Conservation (phyloP, 257 asterid genomes). For the Striga asiatica region DNA sequence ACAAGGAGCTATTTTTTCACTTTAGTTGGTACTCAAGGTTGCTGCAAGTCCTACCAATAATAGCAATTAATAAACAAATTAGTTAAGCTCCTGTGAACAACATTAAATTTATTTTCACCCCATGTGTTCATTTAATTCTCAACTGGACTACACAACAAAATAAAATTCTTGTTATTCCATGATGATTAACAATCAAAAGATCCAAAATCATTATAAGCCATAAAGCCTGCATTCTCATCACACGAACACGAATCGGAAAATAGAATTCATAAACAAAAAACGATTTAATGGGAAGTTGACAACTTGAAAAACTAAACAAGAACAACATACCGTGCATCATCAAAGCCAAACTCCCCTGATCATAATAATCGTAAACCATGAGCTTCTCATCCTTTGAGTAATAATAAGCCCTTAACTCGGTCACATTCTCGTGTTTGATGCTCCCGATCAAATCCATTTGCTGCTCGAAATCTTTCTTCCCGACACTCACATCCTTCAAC, state of each 20-base stretch:
- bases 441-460: conserved; percentile 64
- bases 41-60: background rate
- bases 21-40: conserved; percentile 23
- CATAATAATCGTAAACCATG: conserved; percentile 60
- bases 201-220: too few relatives aligned
- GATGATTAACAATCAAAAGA: too few relatives aligned
- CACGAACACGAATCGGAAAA: too few relatives aligned
- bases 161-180: too few relatives aligned
- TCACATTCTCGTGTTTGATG: conserved; percentile 65
- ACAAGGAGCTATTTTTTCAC: conserved; percentile 1
- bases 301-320: background rate
- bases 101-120: too few relatives aligned
- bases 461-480: conserved; percentile 72
- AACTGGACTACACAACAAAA: too few relatives aligned
- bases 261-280: background rate
- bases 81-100: conserved; percentile 5
- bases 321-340: conserved; percentile 56
- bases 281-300: background rate
- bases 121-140: too few relatives aligned
- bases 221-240: too few relatives aligned
- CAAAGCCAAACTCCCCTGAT: conserved; percentile 58
- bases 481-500: conserved; percentile 69
- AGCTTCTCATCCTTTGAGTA: conserved; percentile 86
- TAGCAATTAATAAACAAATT: conserved; percentile 1
- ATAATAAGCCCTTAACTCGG: conserved; percentile 72